phyloP scores from a whole-genome alignment of 768 basidiomycete species.

The Steccherinum ochraceum region DNA sequence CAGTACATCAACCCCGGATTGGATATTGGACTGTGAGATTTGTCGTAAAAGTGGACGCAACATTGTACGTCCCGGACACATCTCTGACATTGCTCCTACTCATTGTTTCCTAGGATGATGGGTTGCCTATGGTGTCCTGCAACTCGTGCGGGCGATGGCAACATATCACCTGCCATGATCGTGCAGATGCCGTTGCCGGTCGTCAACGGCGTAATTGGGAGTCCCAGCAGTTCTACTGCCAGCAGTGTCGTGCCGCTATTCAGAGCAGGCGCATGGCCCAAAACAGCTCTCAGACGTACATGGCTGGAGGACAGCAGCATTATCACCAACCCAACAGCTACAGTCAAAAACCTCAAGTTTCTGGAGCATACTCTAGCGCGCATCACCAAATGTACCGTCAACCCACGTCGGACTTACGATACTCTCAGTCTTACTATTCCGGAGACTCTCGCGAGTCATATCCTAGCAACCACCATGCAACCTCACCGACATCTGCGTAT shows the following conservation, averaged over 20 bases:
- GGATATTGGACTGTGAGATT: constrained; percentile 88
- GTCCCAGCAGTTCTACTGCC: constrained; percentile 75
- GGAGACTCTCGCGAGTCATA: too few relatives aligned
- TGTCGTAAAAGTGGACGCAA: constrained; percentile 71
- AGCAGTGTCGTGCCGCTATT: constrained; percentile 54
- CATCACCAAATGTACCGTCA: too few relatives aligned
- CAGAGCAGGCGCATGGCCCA: too few relatives aligned
- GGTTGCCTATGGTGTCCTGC: constrained; percentile 73
- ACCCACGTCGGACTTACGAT: too few relatives aligned
- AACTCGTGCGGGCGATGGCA: constrained; percentile 84
- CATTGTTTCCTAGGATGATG: constrained; percentile 58
- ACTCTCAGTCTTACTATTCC: too few relatives aligned
- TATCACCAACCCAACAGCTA: too few relatives aligned
- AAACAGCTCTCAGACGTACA: too few relatives aligned
- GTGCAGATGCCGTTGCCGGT: constrained; percentile 56
- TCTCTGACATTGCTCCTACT: constrained; percentile 3
- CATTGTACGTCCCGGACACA: constrained; percentile 40
- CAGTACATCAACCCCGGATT: constrained; percentile 41
- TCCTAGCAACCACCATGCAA: too few relatives aligned
- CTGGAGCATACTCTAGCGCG: too few relatives aligned
- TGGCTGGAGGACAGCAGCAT: too few relatives aligned
- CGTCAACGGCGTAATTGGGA: constrained; percentile 77
- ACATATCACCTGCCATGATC: constrained; percentile 82
- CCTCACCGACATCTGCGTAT: too few relatives aligned
- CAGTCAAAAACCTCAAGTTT: too few relatives aligned